A percentile compares a stretch with the other conserved stretches of the same genome.
Evolutionary conservation across 805 yeast species (phyloP).

Genomic region (Yarrowia alimentaria): DNA sequence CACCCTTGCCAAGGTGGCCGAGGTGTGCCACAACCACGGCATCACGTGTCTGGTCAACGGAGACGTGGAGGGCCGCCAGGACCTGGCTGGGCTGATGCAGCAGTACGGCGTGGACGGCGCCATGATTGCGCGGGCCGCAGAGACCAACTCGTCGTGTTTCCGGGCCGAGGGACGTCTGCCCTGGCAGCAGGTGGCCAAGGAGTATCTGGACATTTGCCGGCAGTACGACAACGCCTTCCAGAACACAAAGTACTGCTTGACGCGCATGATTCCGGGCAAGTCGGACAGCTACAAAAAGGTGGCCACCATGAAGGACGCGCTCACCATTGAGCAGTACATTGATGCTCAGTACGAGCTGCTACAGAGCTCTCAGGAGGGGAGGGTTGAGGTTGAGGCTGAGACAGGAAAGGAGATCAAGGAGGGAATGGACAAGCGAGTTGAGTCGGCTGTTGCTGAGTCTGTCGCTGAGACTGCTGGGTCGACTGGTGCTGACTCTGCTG

Average conservation of each 20-base stretch:
- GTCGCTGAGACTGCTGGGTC: neutral
- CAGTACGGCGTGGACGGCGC: slow-evolving; percentile 68
- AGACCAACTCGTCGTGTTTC: slow-evolving; percentile 80
- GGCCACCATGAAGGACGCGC: slow-evolving; percentile 51
- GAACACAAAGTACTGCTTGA: slow-evolving; percentile 77
- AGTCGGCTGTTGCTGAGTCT: neutral
- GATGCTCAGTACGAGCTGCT: slow-evolving; percentile 9
- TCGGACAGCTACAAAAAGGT: slow-evolving; percentile 57
- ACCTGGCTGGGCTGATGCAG: slow-evolving; percentile 52
- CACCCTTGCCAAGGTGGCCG: slow-evolving; percentile 59
- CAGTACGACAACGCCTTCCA: slow-evolving; percentile 60
- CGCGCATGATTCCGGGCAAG: slow-evolving; percentile 78
- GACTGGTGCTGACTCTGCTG: neutral
- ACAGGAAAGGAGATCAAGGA: slow-evolving; percentile 18
- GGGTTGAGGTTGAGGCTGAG: neutral
- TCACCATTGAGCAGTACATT: slow-evolving; percentile 2
- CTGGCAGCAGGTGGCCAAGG: slow-evolving; percentile 56
- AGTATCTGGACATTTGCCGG: slow-evolving; percentile 55
- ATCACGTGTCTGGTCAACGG: slow-evolving; percentile 85
- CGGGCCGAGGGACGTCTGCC: slow-evolving; percentile 42
- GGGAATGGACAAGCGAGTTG: neutral
- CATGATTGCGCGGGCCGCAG: slow-evolving; percentile 93
- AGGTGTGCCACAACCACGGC: slow-evolving; percentile 57
- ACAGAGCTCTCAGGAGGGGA: no score
- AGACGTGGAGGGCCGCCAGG: slow-evolving; percentile 55